These are phyloP conservation scores for Niveomyces coronatus DNA, from an alignment of 2,329 filamentous ascomycete species.

Conservation along the genomic window DNA sequence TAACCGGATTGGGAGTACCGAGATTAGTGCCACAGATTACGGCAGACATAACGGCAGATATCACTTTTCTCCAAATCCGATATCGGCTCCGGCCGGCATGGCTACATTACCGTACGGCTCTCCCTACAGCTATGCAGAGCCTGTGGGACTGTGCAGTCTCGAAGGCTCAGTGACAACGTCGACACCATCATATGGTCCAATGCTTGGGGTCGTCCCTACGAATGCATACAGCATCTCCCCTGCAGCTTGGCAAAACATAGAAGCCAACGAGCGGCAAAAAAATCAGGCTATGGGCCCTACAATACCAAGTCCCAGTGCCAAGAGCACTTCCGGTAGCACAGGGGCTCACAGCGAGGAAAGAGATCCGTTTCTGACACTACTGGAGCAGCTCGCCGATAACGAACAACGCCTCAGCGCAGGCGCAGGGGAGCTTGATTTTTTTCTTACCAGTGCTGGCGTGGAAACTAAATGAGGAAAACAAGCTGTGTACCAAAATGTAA, in stretches of 20 bases:
- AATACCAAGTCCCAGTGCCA: slow-evolving; percentile 34
- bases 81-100: slow-evolving; percentile 17
- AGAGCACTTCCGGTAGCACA: slow-evolving; percentile 40
- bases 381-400: slow-evolving; percentile 77
- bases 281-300: slow-evolving; percentile 28
- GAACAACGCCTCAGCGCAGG: slow-evolving; percentile 52
- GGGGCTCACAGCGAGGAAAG: slow-evolving; percentile 52
- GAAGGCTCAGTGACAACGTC: slow-evolving; percentile 15
- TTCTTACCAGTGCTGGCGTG: slow-evolving; percentile 35
- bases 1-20: too few species aligned
- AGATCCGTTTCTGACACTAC: slow-evolving; percentile 67
- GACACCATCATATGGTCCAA: slow-evolving; percentile 38
- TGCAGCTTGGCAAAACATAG: slow-evolving; percentile 38
- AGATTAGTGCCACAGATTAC: too few species aligned
- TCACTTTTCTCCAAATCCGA: slow-evolving; percentile 15
- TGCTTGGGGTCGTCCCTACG: slow-evolving; percentile 47
- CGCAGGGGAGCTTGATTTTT: slow-evolving; percentile 70
- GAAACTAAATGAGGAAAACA: slow-evolving; percentile 4
- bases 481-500: not conserved
- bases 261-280: slow-evolving; percentile 24
- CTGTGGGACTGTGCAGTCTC: slow-evolving; percentile 19
- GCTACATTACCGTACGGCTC: slow-evolving; percentile 30
- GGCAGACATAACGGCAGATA: slow-evolving; percentile 25
- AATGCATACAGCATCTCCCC: slow-evolving; percentile 44
- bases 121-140: slow-evolving; percentile 29